Evolutionary conservation across 208 protist species (phyloP).

Genomic region (Lotmaria passim): DNA sequence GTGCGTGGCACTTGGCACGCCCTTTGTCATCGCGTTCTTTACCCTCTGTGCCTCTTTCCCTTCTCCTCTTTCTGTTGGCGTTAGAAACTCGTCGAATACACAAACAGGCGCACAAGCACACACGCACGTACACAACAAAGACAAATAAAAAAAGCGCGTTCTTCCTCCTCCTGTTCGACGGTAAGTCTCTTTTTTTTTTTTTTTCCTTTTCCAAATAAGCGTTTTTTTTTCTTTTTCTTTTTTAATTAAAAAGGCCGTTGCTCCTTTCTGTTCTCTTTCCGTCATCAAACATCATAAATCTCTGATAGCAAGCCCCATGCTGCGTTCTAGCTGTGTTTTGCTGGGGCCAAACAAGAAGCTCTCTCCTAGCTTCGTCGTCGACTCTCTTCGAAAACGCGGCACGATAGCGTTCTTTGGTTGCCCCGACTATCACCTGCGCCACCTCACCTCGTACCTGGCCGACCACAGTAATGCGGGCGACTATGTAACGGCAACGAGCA

Average conservation of each 20-base stretch:
- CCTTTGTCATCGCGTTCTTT: no score
- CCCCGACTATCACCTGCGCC: constrained; percentile 83
- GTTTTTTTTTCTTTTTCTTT: neutral
- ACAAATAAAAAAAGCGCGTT: no score
- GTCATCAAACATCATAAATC: neutral
- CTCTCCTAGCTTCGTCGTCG: constrained; percentile 48
- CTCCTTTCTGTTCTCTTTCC: no score
- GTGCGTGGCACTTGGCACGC: no score
- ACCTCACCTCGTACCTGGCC: constrained; percentile 82
- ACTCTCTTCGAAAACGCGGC: constrained; percentile 44
- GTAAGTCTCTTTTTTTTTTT: constrained; percentile 4
- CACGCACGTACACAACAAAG: no score
- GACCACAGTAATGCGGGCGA: constrained; percentile 54
- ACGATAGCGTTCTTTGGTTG: constrained; percentile 84
- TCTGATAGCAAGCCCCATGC: no score
- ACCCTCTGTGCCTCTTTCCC: constrained; percentile 10
- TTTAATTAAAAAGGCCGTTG: neutral
- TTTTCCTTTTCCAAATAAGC: constrained; percentile 14
- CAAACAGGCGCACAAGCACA: no score
- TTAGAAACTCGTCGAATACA: no score
- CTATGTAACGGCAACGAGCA: constrained; percentile 83
- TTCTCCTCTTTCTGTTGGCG: no score
- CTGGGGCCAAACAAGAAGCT: constrained; percentile 39
- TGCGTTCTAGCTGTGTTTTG: constrained; percentile 1
- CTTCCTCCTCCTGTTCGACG: constrained; percentile 5